These are phyloP conservation scores for Helicostylum pulchrum DNA, from an alignment of 192 early-diverging fungal species.

Conservation along the genomic window DNA sequence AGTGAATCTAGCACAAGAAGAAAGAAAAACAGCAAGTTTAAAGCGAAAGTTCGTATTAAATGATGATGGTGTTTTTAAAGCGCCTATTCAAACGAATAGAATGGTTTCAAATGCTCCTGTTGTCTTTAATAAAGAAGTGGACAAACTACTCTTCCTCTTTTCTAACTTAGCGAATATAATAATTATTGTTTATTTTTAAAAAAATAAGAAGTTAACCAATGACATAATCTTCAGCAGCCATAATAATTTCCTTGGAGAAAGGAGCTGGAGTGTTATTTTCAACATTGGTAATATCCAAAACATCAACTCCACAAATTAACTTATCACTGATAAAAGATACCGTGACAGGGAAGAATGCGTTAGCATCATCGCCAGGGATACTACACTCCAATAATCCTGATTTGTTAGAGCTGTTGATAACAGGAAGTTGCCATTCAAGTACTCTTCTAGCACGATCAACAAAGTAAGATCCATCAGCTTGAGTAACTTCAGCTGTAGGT, in stretches of 20 bases:
- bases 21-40: too few relatives aligned
- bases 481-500: slow-evolving; percentile 61
- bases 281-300: slow-evolving; percentile 48
- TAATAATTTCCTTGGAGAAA: slow-evolving; percentile 71
- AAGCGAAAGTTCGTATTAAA: too few relatives aligned
- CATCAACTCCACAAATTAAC: slow-evolving; percentile 76
- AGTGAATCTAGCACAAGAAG: too few relatives aligned
- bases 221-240: slow-evolving; percentile 77
- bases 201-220: slow-evolving; percentile 45
- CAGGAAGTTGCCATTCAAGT: slow-evolving; percentile 84
- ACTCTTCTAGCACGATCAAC: slow-evolving; percentile 67
- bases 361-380: slow-evolving; percentile 70
- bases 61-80: too few relatives aligned
- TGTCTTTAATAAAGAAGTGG: too few relatives aligned
- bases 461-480: slow-evolving; percentile 80
- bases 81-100: too few relatives aligned
- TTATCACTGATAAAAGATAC: slow-evolving; percentile 72
- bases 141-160: too few relatives aligned
- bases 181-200: too few relatives aligned
- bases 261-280: slow-evolving; percentile 57
- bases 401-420: slow-evolving; percentile 73
- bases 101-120: too few relatives aligned
- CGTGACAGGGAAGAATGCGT: slow-evolving; percentile 82
- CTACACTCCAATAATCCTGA: slow-evolving; percentile 86
- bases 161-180: too few relatives aligned